These are phyloP conservation scores for Morella rubra DNA, from an alignment of 306 rosid genomes.

Conservation along the genomic window DNA sequence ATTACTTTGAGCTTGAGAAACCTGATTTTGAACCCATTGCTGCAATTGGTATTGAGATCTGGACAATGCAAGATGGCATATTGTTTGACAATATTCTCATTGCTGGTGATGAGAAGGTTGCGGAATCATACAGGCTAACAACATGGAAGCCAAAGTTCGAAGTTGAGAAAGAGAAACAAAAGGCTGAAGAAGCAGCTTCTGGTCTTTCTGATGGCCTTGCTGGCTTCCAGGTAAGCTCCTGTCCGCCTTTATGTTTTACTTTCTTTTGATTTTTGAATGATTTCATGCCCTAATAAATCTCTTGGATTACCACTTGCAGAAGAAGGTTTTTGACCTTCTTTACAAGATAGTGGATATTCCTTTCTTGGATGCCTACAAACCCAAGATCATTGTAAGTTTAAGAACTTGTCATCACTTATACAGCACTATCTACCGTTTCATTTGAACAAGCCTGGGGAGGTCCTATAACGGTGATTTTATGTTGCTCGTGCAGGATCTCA, in stretches of 20 bases:
- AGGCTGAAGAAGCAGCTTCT: constrained; percentile 57
- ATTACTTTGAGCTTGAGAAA: constrained; percentile 65
- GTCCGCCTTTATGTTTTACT: background rate
- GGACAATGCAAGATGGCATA: constrained; percentile 98
- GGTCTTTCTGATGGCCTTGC: constrained; percentile 57
- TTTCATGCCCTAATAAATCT: background rate
- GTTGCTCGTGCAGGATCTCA: constrained; percentile 56
- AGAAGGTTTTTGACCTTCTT: constrained; percentile 75
- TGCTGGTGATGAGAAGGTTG: constrained; percentile 66
- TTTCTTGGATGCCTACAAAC: constrained; percentile 62
- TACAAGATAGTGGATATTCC: constrained; percentile 82
- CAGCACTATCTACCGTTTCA: background rate
- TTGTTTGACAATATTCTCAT: constrained; percentile 86
- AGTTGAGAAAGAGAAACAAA: constrained; percentile 75
- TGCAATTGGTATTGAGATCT: constrained; percentile 93
- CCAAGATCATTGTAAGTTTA: constrained; percentile 54
- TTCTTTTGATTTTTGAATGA: background rate
- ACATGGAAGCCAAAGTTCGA: constrained; percentile 88
- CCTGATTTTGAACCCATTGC: constrained; percentile 84
- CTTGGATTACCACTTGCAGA: constrained; percentile 47
- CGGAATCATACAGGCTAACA: constrained; percentile 63
- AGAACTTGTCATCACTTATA: background rate
- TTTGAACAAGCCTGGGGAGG: background rate
- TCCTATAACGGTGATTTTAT: background rate
- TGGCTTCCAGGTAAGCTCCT: constrained; percentile 52